phyloP scores from a whole-genome alignment of 768 basidiomycete genomes.

The Dendrothele bispora region DNA sequence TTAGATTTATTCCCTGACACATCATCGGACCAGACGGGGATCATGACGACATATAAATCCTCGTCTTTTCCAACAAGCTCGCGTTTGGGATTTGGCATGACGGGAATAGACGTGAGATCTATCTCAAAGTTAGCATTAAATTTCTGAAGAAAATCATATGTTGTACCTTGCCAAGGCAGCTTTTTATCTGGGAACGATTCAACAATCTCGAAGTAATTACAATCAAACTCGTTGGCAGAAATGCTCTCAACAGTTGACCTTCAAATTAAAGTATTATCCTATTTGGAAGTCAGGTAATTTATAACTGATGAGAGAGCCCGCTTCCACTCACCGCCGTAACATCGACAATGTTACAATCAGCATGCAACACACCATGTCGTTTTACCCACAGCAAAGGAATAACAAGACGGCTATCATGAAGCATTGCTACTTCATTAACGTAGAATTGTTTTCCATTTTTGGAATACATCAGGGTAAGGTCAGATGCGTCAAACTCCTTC shows the following conservation, averaged over 20 bases:
- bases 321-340: background rate
- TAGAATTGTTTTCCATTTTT: background rate
- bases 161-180: background rate
- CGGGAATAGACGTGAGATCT: too few relatives aligned
- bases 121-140: too few relatives aligned
- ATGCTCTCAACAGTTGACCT: background rate
- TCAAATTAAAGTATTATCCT: background rate
- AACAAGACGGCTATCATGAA: background rate
- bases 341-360: background rate
- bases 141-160: too few relatives aligned
- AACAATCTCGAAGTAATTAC: background rate
- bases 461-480: slow-evolving; percentile 1
- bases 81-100: slow-evolving; percentile 34
- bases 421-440: background rate
- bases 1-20: slow-evolving; percentile 45
- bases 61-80: slow-evolving; percentile 26
- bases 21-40: slow-evolving; percentile 39
- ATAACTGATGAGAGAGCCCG: background rate
- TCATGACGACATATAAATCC: slow-evolving; percentile 29
- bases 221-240: background rate
- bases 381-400: background rate
- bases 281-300: background rate
- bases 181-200: background rate
- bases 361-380: background rate
- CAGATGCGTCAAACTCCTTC: background rate